Evolutionary conservation across 345 rosid species (phyloP), one percentile per base, ranked within the genome.

Genomic region (Citrus sinensis): DNA sequence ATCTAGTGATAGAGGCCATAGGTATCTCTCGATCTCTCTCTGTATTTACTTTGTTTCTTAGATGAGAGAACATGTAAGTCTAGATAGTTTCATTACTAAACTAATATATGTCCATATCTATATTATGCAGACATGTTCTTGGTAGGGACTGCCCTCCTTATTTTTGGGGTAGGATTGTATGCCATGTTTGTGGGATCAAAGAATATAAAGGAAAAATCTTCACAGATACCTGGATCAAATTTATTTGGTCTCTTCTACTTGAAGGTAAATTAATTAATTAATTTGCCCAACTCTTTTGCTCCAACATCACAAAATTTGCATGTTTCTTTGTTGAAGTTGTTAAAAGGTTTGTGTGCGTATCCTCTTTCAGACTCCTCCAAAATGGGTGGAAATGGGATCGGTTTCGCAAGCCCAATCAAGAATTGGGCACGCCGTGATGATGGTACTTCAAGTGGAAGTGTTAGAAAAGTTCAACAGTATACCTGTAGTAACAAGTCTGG

Each of bases 371-470:
- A 71, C 62, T 34, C 72, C 85, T 64, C 92, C 92, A 11, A 68
- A 76, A 30, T 89, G 97, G 94, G 84, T 80, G 2, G 83, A 88
- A 64, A 81, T 82, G 84, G 82, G 84, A 27, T 89, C 93, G 4
- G 88, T 92, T 42, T 84, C 90, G 30, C 84, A 86, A 79, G 91
- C 93, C 11, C 91, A 90, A 78, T 87, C 92, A 17, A 90, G 82
- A 85, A 88, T 90, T 4, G 98, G 92, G 60, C 91, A 89, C 29
- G 92, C 95, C 2, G 79, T 92, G 70, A 71, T 88, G 85, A 89
- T 90, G 91, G 85, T 89, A 71, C 91, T 94, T 75, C 97, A 92
- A 73, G 97, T 86, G 66, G 97, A 92, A 66, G 75, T 92, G 83
- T 40, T 91, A 71, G 94, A 89, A 75, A 92, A 89, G 79, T 92